Base-by-base conservation (phyloP, 2,329 filamentous ascomycete species). In the Cladophialophora exuberans region DNA sequence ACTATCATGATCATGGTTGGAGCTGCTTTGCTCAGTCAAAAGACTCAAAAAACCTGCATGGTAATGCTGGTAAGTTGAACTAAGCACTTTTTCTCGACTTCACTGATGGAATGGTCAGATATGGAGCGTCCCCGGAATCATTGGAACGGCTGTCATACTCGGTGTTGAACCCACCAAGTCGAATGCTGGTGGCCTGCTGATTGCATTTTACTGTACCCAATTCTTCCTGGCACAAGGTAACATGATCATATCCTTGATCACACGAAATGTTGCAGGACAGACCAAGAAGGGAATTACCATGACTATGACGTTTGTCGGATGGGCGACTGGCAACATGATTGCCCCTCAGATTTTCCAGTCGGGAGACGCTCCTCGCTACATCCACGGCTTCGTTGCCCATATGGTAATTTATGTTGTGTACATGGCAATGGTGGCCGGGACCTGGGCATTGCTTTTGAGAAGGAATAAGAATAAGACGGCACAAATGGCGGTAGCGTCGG, bases 141-240 rank as follows among this genome's bases (percentile, higher is more conserved):
- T n/a, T n/a, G n/a, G n/a, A n/a, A n/a, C n/a, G n/a, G n/a, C n/a
- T n/a, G n/a, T n/a, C n/a, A n/a, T n/a, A n/a, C n/a, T n/a, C n/a
- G n/a, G n/a, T n/a, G n/a, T n/a, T n/a, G n/a, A n/a, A n/a, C n/a
- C n/a, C n/a, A n/a, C n/a, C n/a, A n/a, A n/a, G n/a, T n/a, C n/a
- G n/a, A n/a, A n/a, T n/a, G n/a, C n/a, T n/a, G n/a, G n/a, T n/a
- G n/a, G n/a, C n/a, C 77, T 91, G 0, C 73, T 90, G 11, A 82
- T 90, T 65, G 82, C 79, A 65, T 91, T 90, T 76, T 91, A 90
- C 72, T 86, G 90, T 58, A 86, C 84, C 0, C 78, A 90, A 15
- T 89, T 85, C 4, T 91, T 91, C 79, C 90, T 87, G 87, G 85
- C 87, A 0, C 86, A 86, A 0, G 83, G 87, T 64, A 87, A 84